Base-by-base conservation (phyloP, 2,329 filamentous ascomycete genomes). In the Stromatinia cepivora region DNA sequence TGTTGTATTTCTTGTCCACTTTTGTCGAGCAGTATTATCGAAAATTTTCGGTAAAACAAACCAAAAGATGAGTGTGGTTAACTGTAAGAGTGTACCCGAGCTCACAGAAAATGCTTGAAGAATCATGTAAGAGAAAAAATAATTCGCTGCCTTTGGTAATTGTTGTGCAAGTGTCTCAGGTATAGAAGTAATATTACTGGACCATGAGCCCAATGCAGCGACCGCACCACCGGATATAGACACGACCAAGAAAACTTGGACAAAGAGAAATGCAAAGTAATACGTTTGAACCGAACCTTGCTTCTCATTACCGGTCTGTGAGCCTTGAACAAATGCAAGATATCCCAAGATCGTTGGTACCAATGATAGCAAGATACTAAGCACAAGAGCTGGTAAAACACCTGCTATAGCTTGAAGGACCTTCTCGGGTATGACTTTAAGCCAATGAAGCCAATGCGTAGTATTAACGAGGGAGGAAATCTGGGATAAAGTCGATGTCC, bases 51-150 rank as follows among this genome's bases (percentile, higher is more conserved):
- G 90, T 58, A 97, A 79, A 31, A 98, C 76, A 75, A 93, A 97
- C 89, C 94, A 97, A 72, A 90, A 84, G 58, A 93, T 77, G 4
- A 99, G 84, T 4, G 89, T 87, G n/a, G 87, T 88, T 34, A 97
- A 86, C 77, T 98, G 95, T 17, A 97, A 83, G 5, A 98, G 83
- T 0, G 92, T 94, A 79, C 92, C 93, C 1, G 94, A 94, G 79
- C 93, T 97, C 72, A 92, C 93, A 72, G 92, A 93, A 75, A 98
- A 85, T 0, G 94, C 93, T 77, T 98, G 95, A 13, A 99, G 88
- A 78, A 97, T 90, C 89, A 99, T 94, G 85, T 99, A 99, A 0
- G 93, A 94, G 84, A 97, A 98, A 83, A 98, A 99, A 80, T 98
- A 99, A 78, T 97, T 97, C 75, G 93, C 91, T 0, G 94, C 90